phyloP scores from a whole-genome alignment of 2,329 filamentous ascomycete species.

The Trichoderma simmonsii region DNA sequence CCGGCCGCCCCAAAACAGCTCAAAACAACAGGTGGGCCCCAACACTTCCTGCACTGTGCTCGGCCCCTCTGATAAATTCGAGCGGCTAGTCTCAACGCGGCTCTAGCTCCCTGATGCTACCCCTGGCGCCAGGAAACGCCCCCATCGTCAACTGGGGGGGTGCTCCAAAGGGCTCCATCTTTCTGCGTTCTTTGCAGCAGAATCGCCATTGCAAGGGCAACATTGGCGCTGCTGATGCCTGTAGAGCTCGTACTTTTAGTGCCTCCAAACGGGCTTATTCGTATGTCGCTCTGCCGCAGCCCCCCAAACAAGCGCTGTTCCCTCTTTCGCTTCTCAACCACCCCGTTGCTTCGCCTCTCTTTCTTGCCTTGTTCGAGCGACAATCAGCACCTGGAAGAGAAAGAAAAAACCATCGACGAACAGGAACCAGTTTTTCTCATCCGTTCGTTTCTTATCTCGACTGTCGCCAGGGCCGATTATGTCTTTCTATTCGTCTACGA shows the following conservation, averaged over 20 bases:
- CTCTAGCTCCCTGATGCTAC: constrained; percentile 10
- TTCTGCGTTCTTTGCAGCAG: constrained; percentile 13
- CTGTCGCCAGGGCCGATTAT: constrained; percentile 33
- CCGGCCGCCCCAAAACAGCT: constrained; percentile 9
- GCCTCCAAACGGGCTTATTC: background rate
- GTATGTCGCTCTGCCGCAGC: constrained; percentile 8
- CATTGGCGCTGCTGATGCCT: constrained; percentile 11
- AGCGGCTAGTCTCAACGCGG: constrained; percentile 1
- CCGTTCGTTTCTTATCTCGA: constrained; percentile 14
- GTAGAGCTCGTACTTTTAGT: background rate
- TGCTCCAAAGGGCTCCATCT: background rate
- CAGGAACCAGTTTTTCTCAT: constrained; percentile 6
- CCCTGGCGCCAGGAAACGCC: constrained; percentile 15
- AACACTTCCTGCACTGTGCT: constrained; percentile 5
- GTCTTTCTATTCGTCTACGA: constrained; percentile 31
- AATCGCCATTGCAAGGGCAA: background rate
- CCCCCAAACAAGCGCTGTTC: constrained; percentile 7
- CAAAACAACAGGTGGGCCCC: constrained; percentile 4
- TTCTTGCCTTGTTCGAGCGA: constrained; percentile 1
- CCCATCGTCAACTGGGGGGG: constrained; percentile 8
- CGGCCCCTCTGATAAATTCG: background rate
- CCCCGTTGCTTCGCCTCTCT: constrained; percentile 10
- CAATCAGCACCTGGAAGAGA: background rate
- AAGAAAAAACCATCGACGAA: background rate
- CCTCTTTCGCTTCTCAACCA: constrained; percentile 15